A percentile compares a stretch with the other conserved stretches of the same genome.
Conservation (phyloP, 148 eudicot species). For the Simmondsia chinensis region DNA sequence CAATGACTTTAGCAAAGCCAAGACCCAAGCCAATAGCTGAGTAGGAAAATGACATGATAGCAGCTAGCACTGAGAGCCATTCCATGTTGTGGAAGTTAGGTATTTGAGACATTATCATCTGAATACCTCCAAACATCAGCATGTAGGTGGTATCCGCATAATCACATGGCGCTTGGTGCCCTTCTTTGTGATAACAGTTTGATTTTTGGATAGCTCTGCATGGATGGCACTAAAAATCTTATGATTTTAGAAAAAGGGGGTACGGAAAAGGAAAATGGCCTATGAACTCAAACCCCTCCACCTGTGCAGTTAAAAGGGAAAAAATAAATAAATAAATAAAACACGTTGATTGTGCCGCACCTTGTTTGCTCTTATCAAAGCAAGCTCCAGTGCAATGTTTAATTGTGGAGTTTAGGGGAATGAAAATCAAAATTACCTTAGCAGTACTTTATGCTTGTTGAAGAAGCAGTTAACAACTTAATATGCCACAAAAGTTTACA, state of each 20-base stretch:
- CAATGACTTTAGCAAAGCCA: constrained; percentile 49
- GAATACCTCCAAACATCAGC: constrained; percentile 46
- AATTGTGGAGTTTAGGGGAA: too few species aligned
- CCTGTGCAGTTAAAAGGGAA: too few species aligned
- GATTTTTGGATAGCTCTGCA: constrained; percentile 54
- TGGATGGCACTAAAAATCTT: neutral
- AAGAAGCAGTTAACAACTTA: constrained; percentile 16
- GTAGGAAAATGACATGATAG: constrained; percentile 60
- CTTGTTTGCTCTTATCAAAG: too few species aligned
- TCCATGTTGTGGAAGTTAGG: constrained; percentile 66
- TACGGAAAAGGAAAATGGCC: too few species aligned
- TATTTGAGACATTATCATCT: constrained; percentile 48
- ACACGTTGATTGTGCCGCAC: too few species aligned
- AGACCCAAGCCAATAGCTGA: constrained; percentile 46
- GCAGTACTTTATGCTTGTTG: constrained; percentile 18
- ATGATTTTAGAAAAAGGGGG: too few species aligned
- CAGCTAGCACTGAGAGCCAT: constrained; percentile 57
- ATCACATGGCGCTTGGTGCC: constrained; percentile 39
- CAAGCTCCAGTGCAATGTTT: too few species aligned
- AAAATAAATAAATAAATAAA: too few species aligned
- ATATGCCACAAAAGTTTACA: constrained; percentile 29
- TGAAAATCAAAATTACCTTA: neutral
- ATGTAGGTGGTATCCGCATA: constrained; percentile 29
- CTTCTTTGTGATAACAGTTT: constrained; percentile 58
- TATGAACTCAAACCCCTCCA: too few species aligned